phyloP scores from a whole-genome alignment of 2,329 filamentous ascomycete species.

The Sporothrix humicola region DNA sequence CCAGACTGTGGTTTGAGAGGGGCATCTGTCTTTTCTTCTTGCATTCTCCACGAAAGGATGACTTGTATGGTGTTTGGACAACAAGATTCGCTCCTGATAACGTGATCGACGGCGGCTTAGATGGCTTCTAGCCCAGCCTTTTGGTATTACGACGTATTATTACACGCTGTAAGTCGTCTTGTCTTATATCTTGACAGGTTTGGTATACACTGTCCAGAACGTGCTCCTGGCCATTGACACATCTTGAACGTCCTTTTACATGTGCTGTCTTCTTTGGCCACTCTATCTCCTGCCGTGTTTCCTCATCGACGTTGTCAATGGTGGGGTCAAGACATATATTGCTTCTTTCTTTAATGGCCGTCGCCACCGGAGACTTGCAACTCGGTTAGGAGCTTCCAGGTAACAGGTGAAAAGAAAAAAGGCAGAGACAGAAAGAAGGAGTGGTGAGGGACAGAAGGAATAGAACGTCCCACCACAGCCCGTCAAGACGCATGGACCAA shows the following conservation, averaged over 20 bases:
- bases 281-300: background rate
- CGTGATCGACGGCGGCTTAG: background rate
- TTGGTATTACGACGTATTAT: background rate
- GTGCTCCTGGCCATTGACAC: background rate
- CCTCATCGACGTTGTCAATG: background rate
- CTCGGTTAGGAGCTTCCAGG: background rate
- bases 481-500: constrained; percentile 10
- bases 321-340: constrained; percentile 2
- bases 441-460: background rate
- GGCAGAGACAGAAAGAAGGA: background rate
- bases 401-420: background rate
- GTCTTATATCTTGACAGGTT: background rate
- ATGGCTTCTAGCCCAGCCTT: background rate
- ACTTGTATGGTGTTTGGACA: background rate
- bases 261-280: background rate
- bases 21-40: too few species aligned
- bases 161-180: background rate
- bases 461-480: constrained; percentile 14
- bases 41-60: background rate
- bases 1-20: background rate
- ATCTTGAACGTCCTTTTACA: background rate
- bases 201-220: background rate
- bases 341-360: background rate
- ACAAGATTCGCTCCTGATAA: background rate
- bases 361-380: constrained; percentile 5